A percentile compares a stretch with the other conserved stretches of the same genome.
Evolutionary conservation across 225 moss, liverwort and hornwort species (phyloP).

Genomic region (Marchantia paleacea): DNA sequence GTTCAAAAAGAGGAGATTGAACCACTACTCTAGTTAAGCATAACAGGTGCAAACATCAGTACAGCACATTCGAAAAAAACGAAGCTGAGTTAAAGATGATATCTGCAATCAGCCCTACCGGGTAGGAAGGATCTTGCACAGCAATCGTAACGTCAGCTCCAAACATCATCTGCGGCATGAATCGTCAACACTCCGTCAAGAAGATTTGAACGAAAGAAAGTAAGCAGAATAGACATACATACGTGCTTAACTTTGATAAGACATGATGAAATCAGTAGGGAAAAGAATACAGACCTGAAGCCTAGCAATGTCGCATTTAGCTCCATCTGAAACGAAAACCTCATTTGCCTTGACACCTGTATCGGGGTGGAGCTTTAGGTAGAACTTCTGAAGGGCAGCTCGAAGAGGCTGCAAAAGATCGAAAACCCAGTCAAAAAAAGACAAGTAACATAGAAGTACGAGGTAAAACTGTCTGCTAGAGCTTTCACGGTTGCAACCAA

Average conservation of each 20-base stretch:
- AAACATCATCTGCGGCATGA: constrained; percentile 68
- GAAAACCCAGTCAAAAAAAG: not conserved
- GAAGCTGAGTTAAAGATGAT: not conserved
- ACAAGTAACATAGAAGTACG: not conserved
- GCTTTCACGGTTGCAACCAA: too few species aligned
- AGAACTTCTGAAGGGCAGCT: constrained; percentile 70
- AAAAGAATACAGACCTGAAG: constrained; percentile 53
- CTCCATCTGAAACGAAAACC: constrained; percentile 98
- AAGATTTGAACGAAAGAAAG: not conserved
- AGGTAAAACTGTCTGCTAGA: not conserved
- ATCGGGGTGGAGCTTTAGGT: constrained; percentile 40
- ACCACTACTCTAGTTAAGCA: not conserved
- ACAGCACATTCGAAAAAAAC: not conserved
- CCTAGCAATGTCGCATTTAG: constrained; percentile 94
- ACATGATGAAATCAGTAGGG: not conserved
- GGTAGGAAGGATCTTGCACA: constrained; percentile 97
- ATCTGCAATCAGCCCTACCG: constrained; percentile 34
- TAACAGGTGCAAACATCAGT: too few species aligned
- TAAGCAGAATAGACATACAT: not conserved
- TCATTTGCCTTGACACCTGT: constrained; percentile 69
- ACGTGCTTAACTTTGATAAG: too few species aligned
- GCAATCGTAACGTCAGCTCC: constrained; percentile 83
- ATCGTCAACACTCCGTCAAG: not conserved
- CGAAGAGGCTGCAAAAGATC: constrained; percentile 60
- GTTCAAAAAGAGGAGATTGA: not conserved